Evolutionary conservation across 768 basidiomycete species (phyloP).

Genomic region (Lyophyllum shimeji): DNA sequence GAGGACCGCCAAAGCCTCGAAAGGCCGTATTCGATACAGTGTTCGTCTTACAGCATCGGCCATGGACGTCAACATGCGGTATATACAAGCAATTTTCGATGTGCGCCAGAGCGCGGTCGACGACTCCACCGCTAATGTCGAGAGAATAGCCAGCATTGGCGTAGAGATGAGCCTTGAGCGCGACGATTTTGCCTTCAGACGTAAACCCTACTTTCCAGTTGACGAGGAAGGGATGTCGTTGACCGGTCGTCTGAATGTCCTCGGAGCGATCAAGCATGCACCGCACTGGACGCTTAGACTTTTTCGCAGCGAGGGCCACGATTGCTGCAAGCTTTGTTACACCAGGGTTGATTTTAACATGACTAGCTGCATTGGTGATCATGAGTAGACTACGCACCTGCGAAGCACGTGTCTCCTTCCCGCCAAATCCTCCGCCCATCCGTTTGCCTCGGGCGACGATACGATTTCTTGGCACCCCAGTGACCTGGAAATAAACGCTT

Average conservation of each 20-base stretch:
- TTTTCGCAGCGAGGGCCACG: constrained; percentile 14
- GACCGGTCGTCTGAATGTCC: constrained; percentile 16
- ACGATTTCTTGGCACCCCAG: constrained; percentile 16
- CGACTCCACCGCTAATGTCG: constrained; percentile 17
- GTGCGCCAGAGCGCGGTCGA: constrained; percentile 15
- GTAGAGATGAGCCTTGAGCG: constrained; percentile 11
- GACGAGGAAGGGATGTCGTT: constrained; percentile 16
- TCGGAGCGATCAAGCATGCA: constrained; percentile 18
- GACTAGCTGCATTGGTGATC: background rate
- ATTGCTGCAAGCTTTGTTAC: constrained; percentile 11
- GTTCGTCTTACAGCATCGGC: constrained; percentile 14
- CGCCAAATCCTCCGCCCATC: constrained; percentile 16
- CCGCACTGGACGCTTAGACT: constrained; percentile 14
- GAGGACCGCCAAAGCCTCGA: constrained; percentile 16
- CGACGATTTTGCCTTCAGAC: constrained; percentile 10
- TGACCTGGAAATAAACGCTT: constrained; percentile 4
- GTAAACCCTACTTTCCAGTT: constrained; percentile 18
- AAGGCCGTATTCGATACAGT: constrained; percentile 18
- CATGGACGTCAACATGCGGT: constrained; percentile 13
- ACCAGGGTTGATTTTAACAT: background rate
- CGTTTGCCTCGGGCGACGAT: constrained; percentile 13
- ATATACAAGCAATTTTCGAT: constrained; percentile 18
- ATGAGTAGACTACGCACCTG: constrained; percentile 1
- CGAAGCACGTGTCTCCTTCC: constrained; percentile 13
- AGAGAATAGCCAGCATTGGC: constrained; percentile 17